Evolutionary conservation across 2,329 filamentous ascomycete genomes (phyloP).

Genomic region (Massarina eburnea): DNA sequence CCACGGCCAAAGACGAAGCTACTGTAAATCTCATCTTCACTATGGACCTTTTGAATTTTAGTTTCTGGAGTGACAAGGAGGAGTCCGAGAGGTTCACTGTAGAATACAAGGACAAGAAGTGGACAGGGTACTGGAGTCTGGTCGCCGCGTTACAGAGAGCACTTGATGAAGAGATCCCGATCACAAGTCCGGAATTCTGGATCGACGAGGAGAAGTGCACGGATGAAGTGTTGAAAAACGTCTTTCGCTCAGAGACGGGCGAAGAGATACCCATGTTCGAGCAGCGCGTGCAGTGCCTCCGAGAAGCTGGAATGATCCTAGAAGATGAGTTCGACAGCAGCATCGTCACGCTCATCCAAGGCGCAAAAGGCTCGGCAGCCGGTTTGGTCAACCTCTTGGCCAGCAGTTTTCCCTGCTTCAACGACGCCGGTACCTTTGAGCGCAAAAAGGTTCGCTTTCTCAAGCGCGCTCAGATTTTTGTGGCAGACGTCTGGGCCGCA

Average conservation of each 20-base stretch:
- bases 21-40: slow-evolving; percentile 93
- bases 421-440: slow-evolving; percentile 77
- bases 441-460: slow-evolving; percentile 77
- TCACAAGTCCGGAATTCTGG: slow-evolving; percentile 89
- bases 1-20: slow-evolving; percentile 74
- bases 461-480: slow-evolving; percentile 94
- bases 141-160: slow-evolving; percentile 85
- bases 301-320: slow-evolving; percentile 80
- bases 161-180: slow-evolving; percentile 85
- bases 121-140: slow-evolving; percentile 95
- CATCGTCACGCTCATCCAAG: slow-evolving; percentile 71
- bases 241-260: slow-evolving; percentile 84
- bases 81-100: slow-evolving; percentile 78
- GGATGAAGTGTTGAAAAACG: slow-evolving; percentile 69
- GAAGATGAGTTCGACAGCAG: slow-evolving; percentile 77
- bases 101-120: slow-evolving; percentile 75
- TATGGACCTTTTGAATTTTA: slow-evolving; percentile 96
- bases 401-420: slow-evolving; percentile 80
- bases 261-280: slow-evolving; percentile 84
- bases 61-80: slow-evolving; percentile 80
- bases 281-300: slow-evolving; percentile 75
- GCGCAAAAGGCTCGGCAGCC: slow-evolving; percentile 77
- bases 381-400: slow-evolving; percentile 83
- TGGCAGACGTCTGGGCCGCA: slow-evolving; percentile 95
- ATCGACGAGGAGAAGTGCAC: slow-evolving; percentile 73